phyloP scores from a whole-genome alignment of 164 flowering plant genomes.

The Vitis labrusca region DNA sequence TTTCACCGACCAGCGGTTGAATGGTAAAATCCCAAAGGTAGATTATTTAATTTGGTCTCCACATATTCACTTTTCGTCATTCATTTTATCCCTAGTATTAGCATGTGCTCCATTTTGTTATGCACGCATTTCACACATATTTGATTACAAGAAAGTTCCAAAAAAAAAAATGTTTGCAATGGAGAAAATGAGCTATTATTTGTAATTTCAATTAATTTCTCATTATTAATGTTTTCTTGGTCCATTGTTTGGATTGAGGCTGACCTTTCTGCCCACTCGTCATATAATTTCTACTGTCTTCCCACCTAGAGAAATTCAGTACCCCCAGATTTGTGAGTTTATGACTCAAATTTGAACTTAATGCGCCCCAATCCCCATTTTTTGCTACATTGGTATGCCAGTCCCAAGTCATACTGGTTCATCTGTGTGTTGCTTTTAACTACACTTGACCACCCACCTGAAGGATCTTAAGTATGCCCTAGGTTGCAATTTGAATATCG shows the following conservation, averaged over 20 bases:
- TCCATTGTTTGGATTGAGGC: background rate
- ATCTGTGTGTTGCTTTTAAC: background rate
- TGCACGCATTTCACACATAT: slow-evolving; percentile 2
- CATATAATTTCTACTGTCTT: background rate
- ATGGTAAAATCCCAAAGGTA: slow-evolving; percentile 99
- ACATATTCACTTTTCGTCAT: background rate
- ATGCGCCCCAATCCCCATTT: background rate
- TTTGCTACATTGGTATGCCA: background rate
- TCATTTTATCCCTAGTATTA: background rate
- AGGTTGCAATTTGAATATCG: background rate
- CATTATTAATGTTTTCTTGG: background rate
- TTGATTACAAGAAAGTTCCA: background rate
- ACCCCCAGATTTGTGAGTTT: background rate
- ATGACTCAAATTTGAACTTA: background rate
- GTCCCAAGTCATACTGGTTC: background rate
- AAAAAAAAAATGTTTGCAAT: background rate
- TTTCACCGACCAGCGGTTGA: slow-evolving; percentile 85
- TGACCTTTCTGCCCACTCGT: background rate
- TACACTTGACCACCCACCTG: background rate
- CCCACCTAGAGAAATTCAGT: background rate
- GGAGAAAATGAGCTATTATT: background rate
- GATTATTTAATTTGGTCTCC: slow-evolving; percentile 1
- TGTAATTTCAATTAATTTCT: background rate
- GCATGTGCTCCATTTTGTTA: background rate
- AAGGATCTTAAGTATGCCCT: background rate